These are phyloP conservation scores for Debaryomyces udenii DNA, from an alignment of 1,139 yeast genomes.

Conservation along the genomic window DNA sequence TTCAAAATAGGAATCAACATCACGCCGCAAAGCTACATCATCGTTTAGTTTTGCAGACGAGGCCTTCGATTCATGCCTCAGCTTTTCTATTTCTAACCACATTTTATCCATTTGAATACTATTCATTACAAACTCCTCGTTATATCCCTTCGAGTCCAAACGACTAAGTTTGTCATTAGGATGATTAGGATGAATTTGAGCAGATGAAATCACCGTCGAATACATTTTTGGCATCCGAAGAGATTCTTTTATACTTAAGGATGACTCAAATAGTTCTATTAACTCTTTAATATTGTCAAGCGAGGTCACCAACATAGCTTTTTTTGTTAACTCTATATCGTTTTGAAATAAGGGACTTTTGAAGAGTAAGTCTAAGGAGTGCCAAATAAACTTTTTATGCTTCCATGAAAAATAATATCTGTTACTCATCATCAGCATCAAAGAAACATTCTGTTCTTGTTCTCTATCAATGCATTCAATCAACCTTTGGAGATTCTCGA, in stretches of 20 bases:
- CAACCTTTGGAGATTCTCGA: not conserved
- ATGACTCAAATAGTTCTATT: not conserved
- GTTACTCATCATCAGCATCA: not conserved
- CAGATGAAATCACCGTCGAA: not conserved
- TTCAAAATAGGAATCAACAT: no score
- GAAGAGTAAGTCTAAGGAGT: not conserved
- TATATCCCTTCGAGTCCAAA: not conserved
- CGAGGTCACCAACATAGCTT: not conserved
- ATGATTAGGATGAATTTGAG: not conserved
- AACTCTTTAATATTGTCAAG: not conserved
- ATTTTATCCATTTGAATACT: constrained; percentile 1
- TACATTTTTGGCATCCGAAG: not conserved
- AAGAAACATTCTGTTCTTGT: not conserved
- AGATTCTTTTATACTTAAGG: no score
- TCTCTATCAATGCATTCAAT: not conserved
- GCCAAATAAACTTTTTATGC: not conserved
- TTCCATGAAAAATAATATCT: constrained; percentile 11
- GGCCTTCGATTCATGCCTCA: not conserved
- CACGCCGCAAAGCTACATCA: no score
- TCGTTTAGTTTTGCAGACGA: no score
- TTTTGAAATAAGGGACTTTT: not conserved
- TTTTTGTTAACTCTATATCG: not conserved
- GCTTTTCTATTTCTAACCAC: not conserved
- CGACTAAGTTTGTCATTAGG: not conserved
- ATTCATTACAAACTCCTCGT: not conserved